phyloP scores from a whole-genome alignment of 1,139 yeast species.

The Protomyces lactucae-debilis region DNA sequence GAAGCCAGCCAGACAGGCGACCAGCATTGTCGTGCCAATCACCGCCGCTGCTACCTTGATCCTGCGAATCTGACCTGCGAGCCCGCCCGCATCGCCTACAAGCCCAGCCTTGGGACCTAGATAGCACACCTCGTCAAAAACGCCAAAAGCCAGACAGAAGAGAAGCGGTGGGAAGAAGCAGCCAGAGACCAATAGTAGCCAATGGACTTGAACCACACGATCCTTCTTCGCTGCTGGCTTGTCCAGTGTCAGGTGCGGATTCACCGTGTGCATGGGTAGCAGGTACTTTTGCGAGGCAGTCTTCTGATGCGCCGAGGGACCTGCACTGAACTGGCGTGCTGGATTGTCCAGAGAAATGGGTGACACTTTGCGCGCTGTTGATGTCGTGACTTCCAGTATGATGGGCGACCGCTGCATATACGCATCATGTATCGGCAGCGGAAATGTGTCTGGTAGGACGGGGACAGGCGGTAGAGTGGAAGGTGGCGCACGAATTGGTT shows the following conservation, averaged over 20 bases:
- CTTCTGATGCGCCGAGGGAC: slow-evolving; percentile 6
- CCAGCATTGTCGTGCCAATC: not conserved
- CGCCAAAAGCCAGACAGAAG: slow-evolving; percentile 10
- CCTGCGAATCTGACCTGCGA: slow-evolving; percentile 3
- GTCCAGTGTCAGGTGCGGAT: slow-evolving; percentile 15
- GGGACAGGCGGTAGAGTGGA: slow-evolving; percentile 20
- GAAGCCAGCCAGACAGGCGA: slow-evolving; percentile 5
- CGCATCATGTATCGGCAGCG: not conserved
- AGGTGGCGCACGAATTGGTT: slow-evolving; percentile 5
- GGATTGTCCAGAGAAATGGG: not conserved
- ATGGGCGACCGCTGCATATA: not conserved
- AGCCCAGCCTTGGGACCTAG: not conserved
- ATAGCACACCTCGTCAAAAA: slow-evolving; percentile 6
- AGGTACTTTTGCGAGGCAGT: slow-evolving; percentile 1
- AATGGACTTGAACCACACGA: slow-evolving; percentile 1
- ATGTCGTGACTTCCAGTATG: not conserved
- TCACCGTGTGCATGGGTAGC: not conserved
- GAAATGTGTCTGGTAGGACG: slow-evolving; percentile 4
- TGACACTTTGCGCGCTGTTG: not conserved
- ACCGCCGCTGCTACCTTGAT: slow-evolving; percentile 7
- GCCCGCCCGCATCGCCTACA: not conserved
- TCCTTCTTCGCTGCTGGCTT: not conserved
- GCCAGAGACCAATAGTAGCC: slow-evolving; percentile 2
- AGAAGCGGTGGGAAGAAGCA: slow-evolving; percentile 8
- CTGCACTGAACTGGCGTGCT: not conserved